phyloP scores from a whole-genome alignment of 768 basidiomycete species.

The Porphyrellus cyaneotinctus region DNA sequence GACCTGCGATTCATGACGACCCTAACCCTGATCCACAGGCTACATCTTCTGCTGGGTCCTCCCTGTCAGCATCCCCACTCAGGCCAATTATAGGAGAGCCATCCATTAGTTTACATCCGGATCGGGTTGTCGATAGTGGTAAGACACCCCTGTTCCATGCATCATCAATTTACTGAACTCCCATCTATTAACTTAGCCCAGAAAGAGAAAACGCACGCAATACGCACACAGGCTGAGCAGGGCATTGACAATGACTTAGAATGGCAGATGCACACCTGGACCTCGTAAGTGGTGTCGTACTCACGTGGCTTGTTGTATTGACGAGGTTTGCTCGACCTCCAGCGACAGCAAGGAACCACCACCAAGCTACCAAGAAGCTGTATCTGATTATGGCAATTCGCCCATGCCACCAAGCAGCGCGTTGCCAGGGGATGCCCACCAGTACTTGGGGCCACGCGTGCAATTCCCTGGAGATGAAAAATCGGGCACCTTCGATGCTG shows the following conservation, averaged over 20 bases:
- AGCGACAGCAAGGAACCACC: constrained; percentile 7
- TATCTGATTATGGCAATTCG: not conserved
- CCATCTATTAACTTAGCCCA: not conserved
- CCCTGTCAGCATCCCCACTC: not conserved
- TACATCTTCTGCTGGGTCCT: not conserved
- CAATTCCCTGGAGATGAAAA: not conserved
- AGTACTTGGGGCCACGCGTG: not conserved
- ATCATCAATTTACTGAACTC: not conserved
- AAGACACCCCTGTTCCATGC: no score
- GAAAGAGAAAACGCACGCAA: not conserved
- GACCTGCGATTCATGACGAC: no score
- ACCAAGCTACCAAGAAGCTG: constrained; percentile 13
- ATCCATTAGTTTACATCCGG: not conserved
- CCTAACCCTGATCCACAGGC: not conserved
- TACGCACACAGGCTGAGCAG: not conserved
- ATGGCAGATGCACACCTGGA: not conserved
- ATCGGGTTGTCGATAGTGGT: not conserved
- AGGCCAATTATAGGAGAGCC: not conserved
- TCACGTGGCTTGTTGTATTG: not conserved
- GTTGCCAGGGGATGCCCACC: not conserved
- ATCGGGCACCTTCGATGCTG: not conserved
- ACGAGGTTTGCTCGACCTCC: not conserved
- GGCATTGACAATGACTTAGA: not conserved
- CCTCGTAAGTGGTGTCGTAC: constrained; percentile 2
- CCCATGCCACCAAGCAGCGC: not conserved